Evolutionary conservation across 371 early-diverging fungal genomes (phyloP).

Genomic region (Smittium culicis): DNA sequence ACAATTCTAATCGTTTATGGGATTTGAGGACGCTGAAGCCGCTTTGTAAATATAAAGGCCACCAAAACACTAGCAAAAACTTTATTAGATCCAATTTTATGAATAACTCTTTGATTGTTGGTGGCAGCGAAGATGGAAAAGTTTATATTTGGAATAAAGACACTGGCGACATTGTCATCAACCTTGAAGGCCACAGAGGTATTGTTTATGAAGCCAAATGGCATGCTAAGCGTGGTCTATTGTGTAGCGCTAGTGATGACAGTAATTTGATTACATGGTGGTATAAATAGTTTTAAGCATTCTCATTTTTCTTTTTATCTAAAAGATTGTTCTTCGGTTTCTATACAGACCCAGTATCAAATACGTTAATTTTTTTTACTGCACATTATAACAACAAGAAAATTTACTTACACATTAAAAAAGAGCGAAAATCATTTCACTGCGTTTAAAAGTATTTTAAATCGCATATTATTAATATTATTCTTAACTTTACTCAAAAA

Average conservation of each 20-base stretch:
- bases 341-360: too few relatives aligned
- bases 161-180: slow-evolving; percentile 71
- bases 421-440: too few relatives aligned
- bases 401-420: too few relatives aligned
- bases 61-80: slow-evolving; percentile 91
- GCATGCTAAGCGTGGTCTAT: slow-evolving; percentile 67
- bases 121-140: slow-evolving; percentile 55
- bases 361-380: too few relatives aligned
- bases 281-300: slow-evolving; percentile 20
- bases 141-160: slow-evolving; percentile 89
- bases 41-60: slow-evolving; percentile 76
- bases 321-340: too few relatives aligned
- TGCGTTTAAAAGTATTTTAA: too few relatives aligned
- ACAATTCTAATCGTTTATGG: slow-evolving; percentile 91
- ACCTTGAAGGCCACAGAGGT: slow-evolving; percentile 68
- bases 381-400: too few relatives aligned
- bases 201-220: slow-evolving; percentile 78
- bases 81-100: slow-evolving; percentile 82
- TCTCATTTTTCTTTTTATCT: too few relatives aligned
- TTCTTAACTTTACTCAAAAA: too few relatives aligned
- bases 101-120: slow-evolving; percentile 55
- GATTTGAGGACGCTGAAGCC: slow-evolving; percentile 84
- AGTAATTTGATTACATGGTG: slow-evolving; percentile 30
- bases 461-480: too few relatives aligned
- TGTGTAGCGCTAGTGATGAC: slow-evolving; percentile 82